Percentiles rank a stretch among this genome's conserved stretches.
Evolutionary conservation across 176 grass and related monocot species (phyloP).

Genomic region (Triticum dicoccoides): DNA sequence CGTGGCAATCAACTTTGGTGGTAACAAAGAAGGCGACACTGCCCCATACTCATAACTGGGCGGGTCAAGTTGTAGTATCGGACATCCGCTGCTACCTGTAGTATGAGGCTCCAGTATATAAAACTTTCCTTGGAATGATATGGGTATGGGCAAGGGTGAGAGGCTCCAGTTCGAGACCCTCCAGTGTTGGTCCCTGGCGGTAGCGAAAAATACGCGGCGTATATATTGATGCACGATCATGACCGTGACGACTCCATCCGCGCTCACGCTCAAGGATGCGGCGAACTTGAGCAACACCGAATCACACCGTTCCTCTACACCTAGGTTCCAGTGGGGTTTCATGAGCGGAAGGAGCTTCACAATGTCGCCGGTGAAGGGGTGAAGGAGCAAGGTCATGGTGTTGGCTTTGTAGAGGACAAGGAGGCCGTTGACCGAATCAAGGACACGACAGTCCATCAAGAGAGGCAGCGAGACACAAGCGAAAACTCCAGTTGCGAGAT

Average conservation of each 20-base stretch:
- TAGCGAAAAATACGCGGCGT: no score
- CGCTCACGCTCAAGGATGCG: neutral
- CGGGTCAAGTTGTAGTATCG: no score
- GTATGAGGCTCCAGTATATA: neutral
- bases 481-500: neutral
- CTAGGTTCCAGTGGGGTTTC: neutral
- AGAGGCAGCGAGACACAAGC: no score
- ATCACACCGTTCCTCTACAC: no score
- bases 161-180: neutral
- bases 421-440: neutral
- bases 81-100: no score
- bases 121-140: neutral
- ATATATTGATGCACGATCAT: neutral
- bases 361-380: neutral
- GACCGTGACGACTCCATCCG: neutral
- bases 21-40: no score
- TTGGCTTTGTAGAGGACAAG: neutral
- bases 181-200: neutral
- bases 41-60: no score
- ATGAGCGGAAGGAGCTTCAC: neutral
- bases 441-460: neutral
- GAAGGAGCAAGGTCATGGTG: neutral
- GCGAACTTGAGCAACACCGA: neutral
- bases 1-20: no score
- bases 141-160: neutral